Conservation (phyloP, 208 protist genomes). For the Trichomonas vaginalis region DNA sequence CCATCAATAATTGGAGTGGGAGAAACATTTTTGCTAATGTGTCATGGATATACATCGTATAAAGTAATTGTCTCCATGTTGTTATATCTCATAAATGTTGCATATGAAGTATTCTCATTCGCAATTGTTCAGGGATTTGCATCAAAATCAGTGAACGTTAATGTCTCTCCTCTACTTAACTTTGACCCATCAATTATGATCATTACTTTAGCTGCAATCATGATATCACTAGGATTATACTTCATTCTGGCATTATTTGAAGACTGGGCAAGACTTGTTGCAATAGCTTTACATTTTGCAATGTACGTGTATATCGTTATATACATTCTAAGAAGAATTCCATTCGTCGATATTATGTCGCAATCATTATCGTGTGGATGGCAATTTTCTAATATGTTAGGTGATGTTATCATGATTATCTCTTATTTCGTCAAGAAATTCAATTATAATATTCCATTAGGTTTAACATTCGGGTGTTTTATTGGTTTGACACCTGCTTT, state of each 20-base stretch:
- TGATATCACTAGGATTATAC: not conserved
- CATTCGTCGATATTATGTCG: not conserved
- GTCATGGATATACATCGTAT: not conserved
- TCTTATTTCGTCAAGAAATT: not conserved
- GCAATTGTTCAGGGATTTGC: not conserved
- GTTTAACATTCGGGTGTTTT: not conserved
- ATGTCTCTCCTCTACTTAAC: not conserved
- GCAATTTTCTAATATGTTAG: not conserved
- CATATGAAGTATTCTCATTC: not conserved
- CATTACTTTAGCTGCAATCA: not conserved
- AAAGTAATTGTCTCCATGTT: not conserved
- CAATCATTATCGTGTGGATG: not conserved
- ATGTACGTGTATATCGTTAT: not conserved
- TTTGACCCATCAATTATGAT: not conserved
- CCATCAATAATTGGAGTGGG: not conserved
- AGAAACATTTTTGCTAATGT: not conserved
- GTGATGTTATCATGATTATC: not conserved
- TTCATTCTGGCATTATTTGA: not conserved
- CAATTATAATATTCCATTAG: not conserved
- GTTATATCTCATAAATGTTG: not conserved
- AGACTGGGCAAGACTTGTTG: not conserved
- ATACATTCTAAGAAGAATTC: not conserved
- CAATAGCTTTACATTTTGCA: not conserved
- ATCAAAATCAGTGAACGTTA: not conserved
- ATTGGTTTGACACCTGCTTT: not conserved